A percentile compares a stretch with the other conserved stretches of the same genome.
These are phyloP conservation scores for Backusella circina DNA, from an alignment of 192 early-diverging fungal genomes.

Conservation along the genomic window DNA sequence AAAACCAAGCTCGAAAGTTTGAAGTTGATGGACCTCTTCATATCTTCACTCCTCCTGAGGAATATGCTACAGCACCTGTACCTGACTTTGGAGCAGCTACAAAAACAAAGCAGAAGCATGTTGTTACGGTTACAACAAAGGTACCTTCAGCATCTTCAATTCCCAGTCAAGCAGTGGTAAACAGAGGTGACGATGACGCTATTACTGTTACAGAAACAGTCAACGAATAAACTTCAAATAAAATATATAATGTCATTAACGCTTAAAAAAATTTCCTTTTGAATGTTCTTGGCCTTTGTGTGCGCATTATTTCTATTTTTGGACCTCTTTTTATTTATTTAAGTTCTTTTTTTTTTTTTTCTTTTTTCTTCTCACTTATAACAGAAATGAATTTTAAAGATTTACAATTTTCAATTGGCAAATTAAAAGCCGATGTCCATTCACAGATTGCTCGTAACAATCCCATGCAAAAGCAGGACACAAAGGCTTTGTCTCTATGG, in stretches of 20 bases:
- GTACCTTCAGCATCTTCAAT: not conserved
- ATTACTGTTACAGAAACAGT: not conserved
- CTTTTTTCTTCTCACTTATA: not conserved
- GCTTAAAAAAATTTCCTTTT: not conserved
- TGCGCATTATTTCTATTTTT: not conserved
- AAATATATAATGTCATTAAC: not conserved
- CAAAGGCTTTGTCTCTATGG: slow-evolving; percentile 27
- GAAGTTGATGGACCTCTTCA: slow-evolving; percentile 3
- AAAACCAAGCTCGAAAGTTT: slow-evolving; percentile 14
- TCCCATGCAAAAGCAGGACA: slow-evolving; percentile 31
- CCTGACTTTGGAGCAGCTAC: not conserved
- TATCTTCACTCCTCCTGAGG: not conserved
- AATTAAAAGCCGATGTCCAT: slow-evolving; percentile 26
- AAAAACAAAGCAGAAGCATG: not conserved
- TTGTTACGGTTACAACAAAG: not conserved
- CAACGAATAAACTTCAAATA: not conserved
- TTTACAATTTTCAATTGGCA: slow-evolving; percentile 26
- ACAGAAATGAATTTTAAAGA: slow-evolving; percentile 31
- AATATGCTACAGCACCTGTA: not conserved
- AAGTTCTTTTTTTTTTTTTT: not conserved
- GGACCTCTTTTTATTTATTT: not conserved
- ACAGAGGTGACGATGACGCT: not conserved
- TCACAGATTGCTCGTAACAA: slow-evolving; percentile 28
- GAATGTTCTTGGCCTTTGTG: not conserved
- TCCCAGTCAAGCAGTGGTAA: not conserved